A percentile compares a stretch with the other conserved stretches of the same genome.
These are phyloP conservation scores for Trichopus zeylanicus DNA, from an alignment of 116 monocot genomes.

Conservation along the genomic window DNA sequence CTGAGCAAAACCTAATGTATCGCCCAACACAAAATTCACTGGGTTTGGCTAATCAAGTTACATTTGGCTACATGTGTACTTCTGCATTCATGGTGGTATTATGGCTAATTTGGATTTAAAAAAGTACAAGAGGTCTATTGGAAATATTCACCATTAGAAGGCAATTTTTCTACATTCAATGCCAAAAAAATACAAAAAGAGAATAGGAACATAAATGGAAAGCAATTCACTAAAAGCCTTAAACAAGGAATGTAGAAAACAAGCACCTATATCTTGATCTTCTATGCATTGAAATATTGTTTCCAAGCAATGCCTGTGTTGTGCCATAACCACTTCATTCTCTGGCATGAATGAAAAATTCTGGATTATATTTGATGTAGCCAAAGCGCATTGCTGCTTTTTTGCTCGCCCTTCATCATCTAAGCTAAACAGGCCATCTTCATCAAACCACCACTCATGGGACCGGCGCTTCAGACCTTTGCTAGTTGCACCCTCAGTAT, in stretches of 20 bases:
- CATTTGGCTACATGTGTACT: no score
- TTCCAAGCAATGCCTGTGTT: constrained; percentile 96
- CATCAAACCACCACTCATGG: constrained; percentile 77
- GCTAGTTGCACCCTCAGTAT: constrained; percentile 13
- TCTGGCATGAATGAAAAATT: constrained; percentile 99
- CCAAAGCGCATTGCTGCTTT: constrained; percentile 91
- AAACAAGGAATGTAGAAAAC: not conserved
- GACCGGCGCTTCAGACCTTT: constrained; percentile 37
- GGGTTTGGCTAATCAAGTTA: no score
- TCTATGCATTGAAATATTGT: constrained; percentile 87
- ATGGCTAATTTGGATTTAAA: no score
- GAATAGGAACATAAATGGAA: not conserved
- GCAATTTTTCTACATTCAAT: no score
- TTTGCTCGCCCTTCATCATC: constrained; percentile 83
- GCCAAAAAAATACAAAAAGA: not conserved
- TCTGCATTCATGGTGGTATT: no score
- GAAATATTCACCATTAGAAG: no score
- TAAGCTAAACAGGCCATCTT: constrained; percentile 87
- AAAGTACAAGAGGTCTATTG: no score
- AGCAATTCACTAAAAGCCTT: not conserved
- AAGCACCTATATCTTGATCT: constrained; percentile 72
- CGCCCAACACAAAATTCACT: no score
- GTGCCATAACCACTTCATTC: constrained; percentile 93
- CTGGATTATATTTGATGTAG: constrained; percentile 87
- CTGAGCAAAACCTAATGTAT: no score